Evolutionary conservation across 768 basidiomycete genomes (phyloP).

Genomic region (Gloeopeniophorella convolvens): DNA sequence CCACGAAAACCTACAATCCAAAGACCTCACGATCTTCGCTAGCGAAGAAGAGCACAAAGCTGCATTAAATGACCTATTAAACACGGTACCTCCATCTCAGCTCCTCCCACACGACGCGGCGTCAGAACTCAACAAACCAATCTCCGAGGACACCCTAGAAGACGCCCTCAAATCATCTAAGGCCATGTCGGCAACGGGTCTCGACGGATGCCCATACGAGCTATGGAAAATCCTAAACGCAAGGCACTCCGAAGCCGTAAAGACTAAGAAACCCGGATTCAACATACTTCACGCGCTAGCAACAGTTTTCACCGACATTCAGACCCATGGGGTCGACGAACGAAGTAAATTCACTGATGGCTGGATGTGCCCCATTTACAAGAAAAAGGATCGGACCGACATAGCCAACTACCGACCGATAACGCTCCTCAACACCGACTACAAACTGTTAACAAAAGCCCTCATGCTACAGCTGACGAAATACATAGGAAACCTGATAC

Average conservation of each 20-base stretch:
- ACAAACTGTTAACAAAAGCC: slow-evolving; percentile 21
- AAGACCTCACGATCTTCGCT: no score
- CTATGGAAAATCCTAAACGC: slow-evolving; percentile 2
- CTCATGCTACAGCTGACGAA: slow-evolving; percentile 6
- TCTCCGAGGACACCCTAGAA: no score
- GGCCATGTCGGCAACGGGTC: neutral
- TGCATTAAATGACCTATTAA: neutral
- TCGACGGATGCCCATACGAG: slow-evolving; percentile 11
- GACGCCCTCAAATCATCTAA: neutral
- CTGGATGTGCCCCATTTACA: slow-evolving; percentile 21
- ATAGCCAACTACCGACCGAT: slow-evolving; percentile 21
- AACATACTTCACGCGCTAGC: neutral
- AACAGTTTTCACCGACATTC: neutral
- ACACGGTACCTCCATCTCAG: no score
- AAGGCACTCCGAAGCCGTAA: neutral
- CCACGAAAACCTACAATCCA: neutral
- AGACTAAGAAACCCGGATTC: neutral
- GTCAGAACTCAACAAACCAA: no score
- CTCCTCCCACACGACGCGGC: no score
- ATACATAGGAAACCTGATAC: neutral
- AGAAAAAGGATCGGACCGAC: slow-evolving; percentile 13
- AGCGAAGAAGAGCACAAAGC: neutral
- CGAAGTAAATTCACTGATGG: neutral
- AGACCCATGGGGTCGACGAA: neutral
- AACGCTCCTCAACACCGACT: slow-evolving; percentile 21